Percentiles rank a stretch among this genome's conserved stretches.
These are phyloP conservation scores for Zasmidium cellare DNA, from an alignment of 2,329 filamentous ascomycete genomes.

Conservation along the genomic window DNA sequence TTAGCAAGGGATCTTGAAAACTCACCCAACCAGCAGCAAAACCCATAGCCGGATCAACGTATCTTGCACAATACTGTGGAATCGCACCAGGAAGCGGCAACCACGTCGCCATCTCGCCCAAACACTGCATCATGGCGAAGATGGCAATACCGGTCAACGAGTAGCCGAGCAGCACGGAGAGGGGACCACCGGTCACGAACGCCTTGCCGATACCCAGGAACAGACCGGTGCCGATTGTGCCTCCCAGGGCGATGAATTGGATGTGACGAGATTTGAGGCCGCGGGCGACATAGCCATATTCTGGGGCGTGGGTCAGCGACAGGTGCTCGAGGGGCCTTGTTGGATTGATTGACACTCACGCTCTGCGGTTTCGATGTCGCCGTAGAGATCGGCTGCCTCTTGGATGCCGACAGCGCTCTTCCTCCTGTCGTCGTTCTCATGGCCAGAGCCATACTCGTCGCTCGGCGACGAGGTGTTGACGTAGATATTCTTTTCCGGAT, in stretches of 20 bases:
- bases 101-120: constrained; percentile 45
- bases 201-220: constrained; percentile 20
- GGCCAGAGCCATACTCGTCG: background rate
- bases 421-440: constrained; percentile 8
- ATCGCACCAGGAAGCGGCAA: constrained; percentile 37
- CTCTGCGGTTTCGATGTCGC: constrained; percentile 52
- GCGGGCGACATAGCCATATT: constrained; percentile 53
- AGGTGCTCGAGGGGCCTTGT: background rate
- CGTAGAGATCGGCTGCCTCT: constrained; percentile 56
- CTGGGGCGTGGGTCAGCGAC: constrained; percentile 6
- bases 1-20: constrained; percentile 18
- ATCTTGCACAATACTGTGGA: constrained; percentile 37
- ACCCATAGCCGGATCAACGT: constrained; percentile 37
- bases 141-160: constrained; percentile 36
- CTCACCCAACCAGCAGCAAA: constrained; percentile 30
- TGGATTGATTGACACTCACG: background rate
- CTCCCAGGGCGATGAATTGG: constrained; percentile 60
- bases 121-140: constrained; percentile 42
- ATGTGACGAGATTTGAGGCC: constrained; percentile 57
- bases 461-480: constrained; percentile 1
- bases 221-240: constrained; percentile 39
- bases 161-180: constrained; percentile 35
- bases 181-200: constrained; percentile 15
- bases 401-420: constrained; percentile 27
- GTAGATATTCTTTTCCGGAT: constrained; percentile 13